These are phyloP conservation scores for Psidium friedrichsthalianum DNA, from an alignment of 345 rosid genomes.

Conservation along the genomic window DNA sequence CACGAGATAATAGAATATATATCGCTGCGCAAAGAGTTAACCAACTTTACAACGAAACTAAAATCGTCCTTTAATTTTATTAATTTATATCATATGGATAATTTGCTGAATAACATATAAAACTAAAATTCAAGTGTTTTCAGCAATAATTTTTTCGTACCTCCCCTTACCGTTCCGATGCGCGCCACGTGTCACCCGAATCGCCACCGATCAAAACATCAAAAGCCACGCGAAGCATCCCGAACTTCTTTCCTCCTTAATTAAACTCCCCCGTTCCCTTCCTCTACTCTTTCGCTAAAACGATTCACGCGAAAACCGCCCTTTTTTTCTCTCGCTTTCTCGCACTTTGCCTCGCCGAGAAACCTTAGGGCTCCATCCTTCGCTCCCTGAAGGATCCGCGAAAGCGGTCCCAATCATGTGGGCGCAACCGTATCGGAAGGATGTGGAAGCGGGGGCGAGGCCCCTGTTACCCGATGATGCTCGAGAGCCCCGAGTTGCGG, in stretches of 20 bases:
- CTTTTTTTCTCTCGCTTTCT: neutral
- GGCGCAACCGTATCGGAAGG: slow-evolving; percentile 39
- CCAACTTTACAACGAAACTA: no score
- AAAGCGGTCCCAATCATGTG: slow-evolving; percentile 23
- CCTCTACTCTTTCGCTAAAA: neutral
- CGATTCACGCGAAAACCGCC: neutral
- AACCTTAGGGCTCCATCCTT: neutral
- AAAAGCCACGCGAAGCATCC: neutral
- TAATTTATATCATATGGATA: no score
- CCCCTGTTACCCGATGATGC: slow-evolving; percentile 87
- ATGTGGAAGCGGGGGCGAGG: slow-evolving; percentile 57
- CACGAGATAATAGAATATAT: neutral
- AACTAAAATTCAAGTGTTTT: neutral
- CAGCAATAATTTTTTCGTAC: neutral
- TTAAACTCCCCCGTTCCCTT: neutral
- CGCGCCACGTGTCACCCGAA: neutral
- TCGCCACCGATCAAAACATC: neutral
- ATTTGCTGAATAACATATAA: no score
- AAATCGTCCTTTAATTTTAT: no score
- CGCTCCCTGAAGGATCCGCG: neutral
- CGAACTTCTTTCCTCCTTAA: neutral
- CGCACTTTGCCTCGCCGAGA: neutral
- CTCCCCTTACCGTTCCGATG: neutral
- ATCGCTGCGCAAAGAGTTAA: neutral
- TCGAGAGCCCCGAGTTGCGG: slow-evolving; percentile 75